A percentile compares a stretch with the other conserved stretches of the same genome.
phyloP scores from a whole-genome alignment of 2,329 filamentous ascomycete species.

The Akanthomyces dipterigenus region DNA sequence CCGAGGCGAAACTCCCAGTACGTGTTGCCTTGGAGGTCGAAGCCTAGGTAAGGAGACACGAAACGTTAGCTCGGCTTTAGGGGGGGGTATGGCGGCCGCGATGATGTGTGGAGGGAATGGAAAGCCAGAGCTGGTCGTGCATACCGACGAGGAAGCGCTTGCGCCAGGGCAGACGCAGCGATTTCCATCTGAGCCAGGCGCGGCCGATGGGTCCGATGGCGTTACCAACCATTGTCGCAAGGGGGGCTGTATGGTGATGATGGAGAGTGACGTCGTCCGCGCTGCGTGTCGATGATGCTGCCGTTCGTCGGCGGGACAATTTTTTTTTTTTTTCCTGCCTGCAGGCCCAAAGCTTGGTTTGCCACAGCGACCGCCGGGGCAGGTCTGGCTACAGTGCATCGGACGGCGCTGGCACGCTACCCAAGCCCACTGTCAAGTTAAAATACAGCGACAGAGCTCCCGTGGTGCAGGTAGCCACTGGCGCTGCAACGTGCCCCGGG shows the following conservation, averaged over 20 bases:
- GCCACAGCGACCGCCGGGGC: not conserved
- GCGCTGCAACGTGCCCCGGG: not conserved
- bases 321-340: not conserved
- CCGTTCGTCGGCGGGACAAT: not conserved
- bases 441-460: too few relatives aligned
- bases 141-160: constrained; percentile 55
- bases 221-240: constrained; percentile 27
- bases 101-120: not conserved
- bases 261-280: too few relatives aligned
- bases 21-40: constrained; percentile 59
- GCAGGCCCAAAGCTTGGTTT: not conserved
- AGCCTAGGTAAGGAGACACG: constrained; percentile 36
- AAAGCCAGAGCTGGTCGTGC: too few relatives aligned
- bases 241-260: not conserved
- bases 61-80: not conserved
- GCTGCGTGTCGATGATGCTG: not conserved
- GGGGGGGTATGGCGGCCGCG: not conserved
- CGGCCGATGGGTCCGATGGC: constrained; percentile 30
- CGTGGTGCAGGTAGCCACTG: too few relatives aligned
- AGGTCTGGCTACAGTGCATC: too few relatives aligned
- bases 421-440: too few relatives aligned
- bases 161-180: constrained; percentile 56
- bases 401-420: too few relatives aligned
- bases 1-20: constrained; percentile 61
- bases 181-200: constrained; percentile 57